Conservation (phyloP, 2,329 filamentous ascomycete genomes). For the Fusarium metavorans region DNA sequence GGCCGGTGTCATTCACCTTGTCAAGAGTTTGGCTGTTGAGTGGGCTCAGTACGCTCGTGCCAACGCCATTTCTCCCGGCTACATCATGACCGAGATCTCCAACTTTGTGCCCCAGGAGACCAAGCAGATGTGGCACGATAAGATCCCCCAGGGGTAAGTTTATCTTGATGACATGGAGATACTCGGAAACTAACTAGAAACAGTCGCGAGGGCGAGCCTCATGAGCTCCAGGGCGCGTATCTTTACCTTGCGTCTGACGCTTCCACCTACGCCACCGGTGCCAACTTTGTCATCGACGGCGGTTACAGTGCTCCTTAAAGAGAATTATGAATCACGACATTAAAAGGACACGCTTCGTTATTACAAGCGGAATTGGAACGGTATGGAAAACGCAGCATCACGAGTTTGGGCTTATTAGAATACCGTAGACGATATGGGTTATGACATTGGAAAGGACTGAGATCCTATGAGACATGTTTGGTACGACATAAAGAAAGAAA, state of each 20-base stretch:
- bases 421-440: background rate
- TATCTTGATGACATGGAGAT: background rate
- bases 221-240: constrained; percentile 44
- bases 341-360: background rate
- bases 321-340: background rate
- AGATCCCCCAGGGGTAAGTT: constrained; percentile 43
- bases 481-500: background rate
- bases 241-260: constrained; percentile 47
- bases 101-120: constrained; percentile 44
- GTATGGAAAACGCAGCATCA: constrained; percentile 2
- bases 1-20: constrained; percentile 67
- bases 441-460: constrained; percentile 4
- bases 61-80: constrained; percentile 62
- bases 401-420: background rate
- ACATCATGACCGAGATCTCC: constrained; percentile 45
- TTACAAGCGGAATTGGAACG: background rate
- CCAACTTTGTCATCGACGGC: constrained; percentile 48
- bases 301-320: constrained; percentile 45
- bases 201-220: constrained; percentile 45
- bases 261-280: constrained; percentile 49
- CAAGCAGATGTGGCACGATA: constrained; percentile 43
- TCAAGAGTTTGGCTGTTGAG: constrained; percentile 66
- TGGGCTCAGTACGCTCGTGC: constrained; percentile 70
- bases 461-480: background rate
- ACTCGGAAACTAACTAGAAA: constrained; percentile 10